Percentiles rank a stretch among this genome's conserved stretches.
Conservation (phyloP, 345 rosid genomes). For the Salix suchowensis region DNA sequence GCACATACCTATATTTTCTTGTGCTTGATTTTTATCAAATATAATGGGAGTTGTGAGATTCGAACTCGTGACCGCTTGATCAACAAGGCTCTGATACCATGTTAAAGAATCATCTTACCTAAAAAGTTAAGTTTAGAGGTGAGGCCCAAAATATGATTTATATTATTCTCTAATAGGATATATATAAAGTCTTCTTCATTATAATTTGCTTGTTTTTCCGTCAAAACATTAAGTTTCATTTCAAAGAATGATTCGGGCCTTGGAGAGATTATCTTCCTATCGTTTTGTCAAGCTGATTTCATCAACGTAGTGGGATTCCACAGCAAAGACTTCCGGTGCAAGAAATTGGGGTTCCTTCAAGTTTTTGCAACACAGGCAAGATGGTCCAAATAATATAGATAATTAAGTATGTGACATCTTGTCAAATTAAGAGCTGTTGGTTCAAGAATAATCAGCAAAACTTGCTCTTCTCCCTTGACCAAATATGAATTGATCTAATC, state of each 20-base stretch:
- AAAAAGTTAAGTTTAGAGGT: too few relatives aligned
- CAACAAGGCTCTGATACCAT: too few relatives aligned
- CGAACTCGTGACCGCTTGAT: too few relatives aligned
- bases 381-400: background rate
- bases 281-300: background rate
- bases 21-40: too few relatives aligned
- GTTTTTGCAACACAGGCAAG: background rate
- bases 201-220: background rate
- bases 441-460: background rate
- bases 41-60: too few relatives aligned
- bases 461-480: background rate
- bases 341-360: background rate
- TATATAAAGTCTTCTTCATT: too few relatives aligned
- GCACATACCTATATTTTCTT: too few relatives aligned
- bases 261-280: background rate
- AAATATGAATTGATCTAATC: background rate
- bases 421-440: background rate
- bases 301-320: background rate
- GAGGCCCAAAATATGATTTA: too few relatives aligned
- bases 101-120: too few relatives aligned
- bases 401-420: background rate
- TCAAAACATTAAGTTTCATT: background rate
- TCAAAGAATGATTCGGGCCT: background rate
- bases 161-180: too few relatives aligned
- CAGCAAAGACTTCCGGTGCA: background rate